Base-by-base conservation (phyloP, 1,284 basidiomycete genomes). In the Cutaneotrichosporon sp. region DNA sequence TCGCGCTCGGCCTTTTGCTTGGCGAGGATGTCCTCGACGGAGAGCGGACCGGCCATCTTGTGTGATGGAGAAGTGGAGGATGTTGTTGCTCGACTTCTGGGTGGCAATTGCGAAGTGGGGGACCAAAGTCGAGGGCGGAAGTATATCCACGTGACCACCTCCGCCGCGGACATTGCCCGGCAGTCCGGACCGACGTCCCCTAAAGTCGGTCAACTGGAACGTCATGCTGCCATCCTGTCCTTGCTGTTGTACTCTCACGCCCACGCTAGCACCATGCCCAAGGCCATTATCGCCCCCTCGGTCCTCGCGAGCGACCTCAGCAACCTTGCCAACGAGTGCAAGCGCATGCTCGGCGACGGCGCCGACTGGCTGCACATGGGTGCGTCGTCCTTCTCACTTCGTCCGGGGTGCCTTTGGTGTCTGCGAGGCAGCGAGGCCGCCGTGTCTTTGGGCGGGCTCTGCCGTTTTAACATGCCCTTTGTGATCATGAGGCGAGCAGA, bases 341-440 rank as follows among this genome's bases (percentile, higher is more conserved):
- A 88, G 74, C 86, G 92, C 57, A 95, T 97, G 90, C 90, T 95
- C 67, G 87, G 89, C 72, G 87, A 87, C 68, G 92, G 95, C 36
- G 92, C 93, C 46, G 89, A 97, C 79, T 97, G 94, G 93, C 85
- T 95, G 61, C 93, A 97, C 73, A 97, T 97, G 94, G 93, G 92
- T 91, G 66, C 66, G 86, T 80, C 13, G 29, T 29, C 29, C 5
- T 29, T 29, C 5, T 29, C 5, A 9, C 5, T 29, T 29, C n/a
- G n/a, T n/a, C n/a, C n/a, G 29, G 29, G 29, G 29, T 29, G 29
- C 9, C 29, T 29, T 29, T 29, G 29, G 29, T 29, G 29, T 9
- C 29, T 4, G 29, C 29, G 29, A 29, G 29, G 5, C 29, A 29
- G 29, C 29, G 29, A 29, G 29, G 5, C 29, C 9, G 29, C 29